Conservation (phyloP, 2,329 filamentous ascomycete genomes). For the Pseudogymnoascus destructans region DNA sequence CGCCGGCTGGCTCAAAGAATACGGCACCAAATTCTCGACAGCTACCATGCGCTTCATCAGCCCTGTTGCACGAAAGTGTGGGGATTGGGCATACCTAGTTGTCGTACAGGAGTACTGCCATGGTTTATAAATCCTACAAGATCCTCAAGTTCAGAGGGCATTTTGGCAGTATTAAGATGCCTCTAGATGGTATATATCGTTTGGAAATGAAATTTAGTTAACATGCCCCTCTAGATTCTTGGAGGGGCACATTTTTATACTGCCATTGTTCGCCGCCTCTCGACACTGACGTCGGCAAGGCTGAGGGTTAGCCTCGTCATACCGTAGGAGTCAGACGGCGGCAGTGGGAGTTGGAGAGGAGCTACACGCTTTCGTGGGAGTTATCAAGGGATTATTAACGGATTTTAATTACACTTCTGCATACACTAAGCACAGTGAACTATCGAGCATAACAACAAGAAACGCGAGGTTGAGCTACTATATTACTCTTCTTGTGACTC, state of each 20-base stretch:
- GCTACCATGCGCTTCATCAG: slow-evolving; percentile 36
- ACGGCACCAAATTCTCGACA: slow-evolving; percentile 76
- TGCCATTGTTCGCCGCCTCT: not conserved
- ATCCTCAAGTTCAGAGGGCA: slow-evolving; percentile 73
- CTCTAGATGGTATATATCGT: not conserved
- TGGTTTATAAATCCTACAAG: slow-evolving; percentile 88
- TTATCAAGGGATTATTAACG: not conserved
- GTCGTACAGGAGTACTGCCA: slow-evolving; percentile 80
- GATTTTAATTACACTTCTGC: not conserved
- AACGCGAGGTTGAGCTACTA: not conserved
- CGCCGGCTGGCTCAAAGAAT: slow-evolving; percentile 55
- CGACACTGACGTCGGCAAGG: slow-evolving; percentile 2
- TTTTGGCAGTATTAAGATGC: slow-evolving; percentile 27
- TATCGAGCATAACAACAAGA: not conserved
- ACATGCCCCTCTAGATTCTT: not conserved
- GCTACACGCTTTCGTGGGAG: not conserved
- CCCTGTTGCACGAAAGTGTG: slow-evolving; percentile 10
- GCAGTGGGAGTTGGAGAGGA: not conserved
- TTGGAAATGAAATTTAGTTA: not conserved
- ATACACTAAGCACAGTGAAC: not conserved
- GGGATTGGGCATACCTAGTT: slow-evolving; percentile 45
- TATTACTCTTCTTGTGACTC: not conserved
- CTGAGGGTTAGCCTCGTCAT: not conserved
- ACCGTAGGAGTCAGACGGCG: not conserved
- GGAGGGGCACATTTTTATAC: slow-evolving; percentile 8